A percentile compares a stretch with the other conserved stretches of the same genome.
Conservation (phyloP, 2,329 filamentous ascomycete species). For the Penicillium aurantiogriseum region DNA sequence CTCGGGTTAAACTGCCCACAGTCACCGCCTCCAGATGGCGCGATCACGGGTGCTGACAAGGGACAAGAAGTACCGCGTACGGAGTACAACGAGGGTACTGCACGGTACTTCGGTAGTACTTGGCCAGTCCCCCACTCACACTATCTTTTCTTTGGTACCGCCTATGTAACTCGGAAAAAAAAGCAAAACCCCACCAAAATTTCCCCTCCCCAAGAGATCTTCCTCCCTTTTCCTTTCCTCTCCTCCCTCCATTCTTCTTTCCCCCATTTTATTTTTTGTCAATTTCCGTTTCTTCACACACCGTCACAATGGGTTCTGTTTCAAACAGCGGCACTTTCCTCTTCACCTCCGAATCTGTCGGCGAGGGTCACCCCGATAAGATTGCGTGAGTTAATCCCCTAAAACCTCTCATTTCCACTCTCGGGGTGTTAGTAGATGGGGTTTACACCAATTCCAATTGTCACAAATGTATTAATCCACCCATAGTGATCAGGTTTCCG, state of each 20-base stretch:
- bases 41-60: conserved; percentile 28
- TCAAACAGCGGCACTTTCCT: conserved; percentile 68
- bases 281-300: conserved; percentile 18
- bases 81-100: conserved; percentile 9
- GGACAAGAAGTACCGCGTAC: conserved; percentile 12
- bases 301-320: conserved; percentile 61
- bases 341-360: conserved; percentile 88
- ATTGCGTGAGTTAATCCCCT: conserved; percentile 61
- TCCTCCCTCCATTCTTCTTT: conserved; percentile 14
- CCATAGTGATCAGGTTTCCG: conserved; percentile 84
- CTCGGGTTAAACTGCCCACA: conserved; percentile 20
- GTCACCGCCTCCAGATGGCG: conserved; percentile 32
- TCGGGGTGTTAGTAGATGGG: not conserved
- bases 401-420: not conserved
- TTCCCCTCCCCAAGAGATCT: conserved; percentile 19
- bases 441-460: not conserved
- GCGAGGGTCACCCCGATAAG: conserved; percentile 92
- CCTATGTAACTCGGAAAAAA: conserved; percentile 12
- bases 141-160: conserved; percentile 9
- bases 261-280: conserved; percentile 19
- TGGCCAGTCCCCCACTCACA: conserved; percentile 9
- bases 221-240: conserved; percentile 33
- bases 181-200: conserved; percentile 25
- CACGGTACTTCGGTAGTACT: conserved; percentile 8
- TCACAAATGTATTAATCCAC: conserved; percentile 16